phyloP scores from a whole-genome alignment of 371 early-diverging fungal species.

The Mortierella polycephala region DNA sequence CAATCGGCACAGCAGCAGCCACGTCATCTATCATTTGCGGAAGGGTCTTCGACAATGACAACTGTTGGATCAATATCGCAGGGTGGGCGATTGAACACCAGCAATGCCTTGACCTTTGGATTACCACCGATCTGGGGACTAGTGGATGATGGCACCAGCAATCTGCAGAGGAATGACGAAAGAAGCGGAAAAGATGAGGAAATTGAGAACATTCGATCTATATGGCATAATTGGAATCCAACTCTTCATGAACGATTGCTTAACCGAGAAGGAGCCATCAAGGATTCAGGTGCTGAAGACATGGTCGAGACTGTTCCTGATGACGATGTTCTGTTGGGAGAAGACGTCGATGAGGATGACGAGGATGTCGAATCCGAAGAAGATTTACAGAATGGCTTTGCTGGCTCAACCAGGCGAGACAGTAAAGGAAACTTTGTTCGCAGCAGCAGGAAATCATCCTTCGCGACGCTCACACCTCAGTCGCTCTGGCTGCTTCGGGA shows the following conservation, averaged over 20 bases:
- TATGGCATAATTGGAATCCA: slow-evolving; percentile 30
- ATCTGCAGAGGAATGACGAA: neutral
- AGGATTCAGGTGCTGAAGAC: neutral
- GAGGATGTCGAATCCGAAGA: slow-evolving; percentile 27
- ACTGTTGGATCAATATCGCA: slow-evolving; percentile 18
- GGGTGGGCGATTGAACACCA: slow-evolving; percentile 1
- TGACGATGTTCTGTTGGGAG: slow-evolving; percentile 24
- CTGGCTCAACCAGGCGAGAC: slow-evolving; percentile 1
- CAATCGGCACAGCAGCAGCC: slow-evolving; percentile 19
- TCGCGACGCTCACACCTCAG: slow-evolving; percentile 6
- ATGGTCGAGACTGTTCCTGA: slow-evolving; percentile 25
- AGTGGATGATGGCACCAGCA: slow-evolving; percentile 15
- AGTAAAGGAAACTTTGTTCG: slow-evolving; percentile 5
- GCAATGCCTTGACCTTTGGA: neutral
- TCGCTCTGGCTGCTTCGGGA: slow-evolving; percentile 39
- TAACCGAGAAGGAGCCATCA: neutral
- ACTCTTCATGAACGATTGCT: slow-evolving; percentile 13
- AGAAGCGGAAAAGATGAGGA: slow-evolving; percentile 4
- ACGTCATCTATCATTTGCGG: slow-evolving; percentile 11
- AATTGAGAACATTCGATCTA: slow-evolving; percentile 4
- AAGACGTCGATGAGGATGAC: slow-evolving; percentile 28
- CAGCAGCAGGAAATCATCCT: slow-evolving; percentile 15
- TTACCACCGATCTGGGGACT: slow-evolving; percentile 30
- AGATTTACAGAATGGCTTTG: slow-evolving; percentile 17
- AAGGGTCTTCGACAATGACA: slow-evolving; percentile 27